phyloP scores from a whole-genome alignment of 2,329 filamentous ascomycete genomes.

The Lomentospora prolificans region DNA sequence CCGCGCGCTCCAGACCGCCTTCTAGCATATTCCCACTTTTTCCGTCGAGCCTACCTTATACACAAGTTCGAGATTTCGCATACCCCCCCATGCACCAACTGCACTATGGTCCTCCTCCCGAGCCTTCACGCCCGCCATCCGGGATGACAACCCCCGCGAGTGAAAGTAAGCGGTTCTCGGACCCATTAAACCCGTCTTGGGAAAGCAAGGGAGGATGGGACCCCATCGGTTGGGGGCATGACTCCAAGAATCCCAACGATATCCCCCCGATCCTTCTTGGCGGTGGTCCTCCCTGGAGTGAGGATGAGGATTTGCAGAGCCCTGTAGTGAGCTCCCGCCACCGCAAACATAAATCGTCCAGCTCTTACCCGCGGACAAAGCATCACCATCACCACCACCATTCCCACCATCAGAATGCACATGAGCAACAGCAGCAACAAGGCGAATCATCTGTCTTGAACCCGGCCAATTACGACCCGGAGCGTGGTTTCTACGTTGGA shows the following conservation, averaged over 20 bases:
- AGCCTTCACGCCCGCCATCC: slow-evolving; percentile 59
- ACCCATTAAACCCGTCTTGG: slow-evolving; percentile 61
- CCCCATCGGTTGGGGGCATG: slow-evolving; percentile 30
- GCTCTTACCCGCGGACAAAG: slow-evolving; percentile 32
- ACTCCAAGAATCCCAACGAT: slow-evolving; percentile 28
- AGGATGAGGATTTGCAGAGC: slow-evolving; percentile 90
- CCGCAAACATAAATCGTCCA: slow-evolving; percentile 71
- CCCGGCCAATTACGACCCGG: slow-evolving; percentile 43
- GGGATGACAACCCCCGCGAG: slow-evolving; percentile 77
- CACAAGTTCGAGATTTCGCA: slow-evolving; percentile 92
- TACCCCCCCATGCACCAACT: slow-evolving; percentile 75
- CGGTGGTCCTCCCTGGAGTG: slow-evolving; percentile 86
- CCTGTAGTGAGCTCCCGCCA: slow-evolving; percentile 79
- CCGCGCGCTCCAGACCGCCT: slow-evolving; percentile 63
- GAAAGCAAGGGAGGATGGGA: slow-evolving; percentile 57
- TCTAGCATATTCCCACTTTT: slow-evolving; percentile 78
- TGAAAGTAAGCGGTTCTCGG: slow-evolving; percentile 72
- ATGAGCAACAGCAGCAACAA: slow-evolving; percentile 33
- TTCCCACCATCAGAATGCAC: slow-evolving; percentile 18
- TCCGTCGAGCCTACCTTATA: slow-evolving; percentile 76
- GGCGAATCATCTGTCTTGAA: slow-evolving; percentile 32
- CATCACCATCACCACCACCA: slow-evolving; percentile 8
- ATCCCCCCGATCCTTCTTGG: slow-evolving; percentile 75
- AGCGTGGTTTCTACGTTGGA: slow-evolving; percentile 57
- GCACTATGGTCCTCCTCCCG: slow-evolving; percentile 86